phyloP scores from a whole-genome alignment of 768 basidiomycete species.

The Filobasidium floriforme region DNA sequence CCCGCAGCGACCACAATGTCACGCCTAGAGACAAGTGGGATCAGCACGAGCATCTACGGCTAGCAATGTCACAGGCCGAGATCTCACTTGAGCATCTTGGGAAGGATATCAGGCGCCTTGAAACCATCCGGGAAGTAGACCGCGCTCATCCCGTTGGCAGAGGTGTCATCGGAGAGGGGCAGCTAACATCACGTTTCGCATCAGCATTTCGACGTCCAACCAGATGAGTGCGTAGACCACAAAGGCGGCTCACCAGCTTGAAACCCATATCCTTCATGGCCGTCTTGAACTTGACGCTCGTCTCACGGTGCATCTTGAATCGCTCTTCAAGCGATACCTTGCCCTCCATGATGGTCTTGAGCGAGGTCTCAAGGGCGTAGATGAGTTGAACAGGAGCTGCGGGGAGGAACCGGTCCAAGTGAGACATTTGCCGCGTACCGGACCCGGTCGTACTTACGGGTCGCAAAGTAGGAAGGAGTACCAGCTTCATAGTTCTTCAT shows the following conservation, averaged over 20 bases:
- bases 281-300: slow-evolving; percentile 61
- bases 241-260: slow-evolving; percentile 48
- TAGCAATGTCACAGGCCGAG: not conserved
- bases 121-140: slow-evolving; percentile 80
- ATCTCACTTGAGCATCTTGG: slow-evolving; percentile 53
- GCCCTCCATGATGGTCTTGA: slow-evolving; percentile 61
- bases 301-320: slow-evolving; percentile 65
- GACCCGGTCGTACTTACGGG: slow-evolving; percentile 44
- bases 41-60: not conserved
- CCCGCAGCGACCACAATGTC: slow-evolving; percentile 81
- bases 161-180: slow-evolving; percentile 50
- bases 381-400: slow-evolving; percentile 80
- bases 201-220: not conserved
- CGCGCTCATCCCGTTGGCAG: slow-evolving; percentile 94
- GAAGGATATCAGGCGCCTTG: slow-evolving; percentile 66
- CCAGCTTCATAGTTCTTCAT: slow-evolving; percentile 89
- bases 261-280: slow-evolving; percentile 63
- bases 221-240: too few relatives aligned
- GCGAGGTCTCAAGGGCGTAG: slow-evolving; percentile 78
- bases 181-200: slow-evolving; percentile 45
- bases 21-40: slow-evolving; percentile 46
- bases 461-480: slow-evolving; percentile 81
- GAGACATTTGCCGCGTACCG: not conserved
- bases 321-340: slow-evolving; percentile 66
- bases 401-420: not conserved